phyloP scores from a whole-genome alignment of 345 rosid species.

The Hibiscus syriacus region DNA sequence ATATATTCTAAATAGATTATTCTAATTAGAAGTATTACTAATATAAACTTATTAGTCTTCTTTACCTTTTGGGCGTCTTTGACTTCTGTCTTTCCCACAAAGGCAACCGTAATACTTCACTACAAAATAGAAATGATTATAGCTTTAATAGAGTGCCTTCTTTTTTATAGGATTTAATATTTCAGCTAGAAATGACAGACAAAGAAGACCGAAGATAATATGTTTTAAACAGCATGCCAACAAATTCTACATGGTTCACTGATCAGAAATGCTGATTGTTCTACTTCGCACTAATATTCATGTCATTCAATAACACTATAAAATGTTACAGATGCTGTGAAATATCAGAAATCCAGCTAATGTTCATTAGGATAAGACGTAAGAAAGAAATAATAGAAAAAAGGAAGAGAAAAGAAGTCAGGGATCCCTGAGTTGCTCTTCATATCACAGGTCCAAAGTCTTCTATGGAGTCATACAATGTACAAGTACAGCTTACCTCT shows the following conservation, averaged over 20 bases:
- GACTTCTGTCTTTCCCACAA: not conserved
- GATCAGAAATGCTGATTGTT: not conserved
- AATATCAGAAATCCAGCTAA: conserved; percentile 15
- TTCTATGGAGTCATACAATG: conserved; percentile 42
- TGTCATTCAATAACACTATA: not conserved
- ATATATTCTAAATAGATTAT: not conserved
- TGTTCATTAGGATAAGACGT: conserved; percentile 16
- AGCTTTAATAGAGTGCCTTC: too few relatives aligned
- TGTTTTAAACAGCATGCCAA: not conserved
- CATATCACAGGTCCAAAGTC: conserved; percentile 17
- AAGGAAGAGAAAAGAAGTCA: conserved; percentile 8
- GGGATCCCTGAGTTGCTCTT: conserved; percentile 17
- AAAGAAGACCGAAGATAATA: not conserved
- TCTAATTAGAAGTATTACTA: not conserved
- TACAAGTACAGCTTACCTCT: conserved; percentile 37
- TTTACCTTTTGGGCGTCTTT: not conserved
- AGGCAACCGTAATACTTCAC: not conserved
- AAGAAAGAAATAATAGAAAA: too few relatives aligned
- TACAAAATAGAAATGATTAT: not conserved
- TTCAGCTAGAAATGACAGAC: not conserved
- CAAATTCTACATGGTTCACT: not conserved
- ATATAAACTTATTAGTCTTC: not conserved
- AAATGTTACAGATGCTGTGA: not conserved
- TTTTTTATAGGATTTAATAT: not conserved
- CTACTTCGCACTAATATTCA: not conserved